Conservation (phyloP, 2,329 filamentous ascomycete genomes). For the Colletotrichum spinosum region DNA sequence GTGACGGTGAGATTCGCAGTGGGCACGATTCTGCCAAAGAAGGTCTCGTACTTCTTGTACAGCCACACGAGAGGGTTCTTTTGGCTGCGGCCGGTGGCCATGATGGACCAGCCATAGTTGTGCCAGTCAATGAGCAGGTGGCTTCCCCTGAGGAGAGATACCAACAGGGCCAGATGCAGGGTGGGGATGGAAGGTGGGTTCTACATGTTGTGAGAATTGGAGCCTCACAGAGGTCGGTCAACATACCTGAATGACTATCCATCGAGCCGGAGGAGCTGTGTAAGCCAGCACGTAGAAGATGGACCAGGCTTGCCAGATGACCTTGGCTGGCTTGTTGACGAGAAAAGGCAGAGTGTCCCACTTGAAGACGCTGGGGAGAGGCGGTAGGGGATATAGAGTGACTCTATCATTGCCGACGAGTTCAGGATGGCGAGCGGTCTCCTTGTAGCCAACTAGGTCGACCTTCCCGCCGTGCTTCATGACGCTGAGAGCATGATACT, state of each 20-base stretch:
- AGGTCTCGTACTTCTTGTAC: constrained; percentile 81
- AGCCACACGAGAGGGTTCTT: constrained; percentile 81
- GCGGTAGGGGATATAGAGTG: constrained; percentile 75
- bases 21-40: constrained; percentile 75
- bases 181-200: constrained; percentile 97
- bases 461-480: constrained; percentile 84
- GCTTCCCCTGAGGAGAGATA: constrained; percentile 82
- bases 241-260: constrained; percentile 83
- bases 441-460: constrained; percentile 89
- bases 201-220: constrained; percentile 53
- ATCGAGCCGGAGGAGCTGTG: constrained; percentile 77
- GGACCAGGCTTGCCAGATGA: constrained; percentile 81
- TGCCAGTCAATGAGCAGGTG: constrained; percentile 96
- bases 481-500: constrained; percentile 95
- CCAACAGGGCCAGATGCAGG: constrained; percentile 77
- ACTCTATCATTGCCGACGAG: constrained; percentile 77
- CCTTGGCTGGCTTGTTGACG: constrained; percentile 83
- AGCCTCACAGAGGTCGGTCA: not conserved
- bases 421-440: constrained; percentile 85
- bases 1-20: constrained; percentile 88
- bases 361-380: constrained; percentile 74
- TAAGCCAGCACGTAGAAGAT: constrained; percentile 82
- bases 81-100: constrained; percentile 70
- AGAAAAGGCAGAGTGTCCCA: constrained; percentile 81
- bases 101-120: constrained; percentile 97